phyloP scores from a whole-genome alignment of 495 filamentous ascomycete genomes.

The Jackrogersella multiformis region DNA sequence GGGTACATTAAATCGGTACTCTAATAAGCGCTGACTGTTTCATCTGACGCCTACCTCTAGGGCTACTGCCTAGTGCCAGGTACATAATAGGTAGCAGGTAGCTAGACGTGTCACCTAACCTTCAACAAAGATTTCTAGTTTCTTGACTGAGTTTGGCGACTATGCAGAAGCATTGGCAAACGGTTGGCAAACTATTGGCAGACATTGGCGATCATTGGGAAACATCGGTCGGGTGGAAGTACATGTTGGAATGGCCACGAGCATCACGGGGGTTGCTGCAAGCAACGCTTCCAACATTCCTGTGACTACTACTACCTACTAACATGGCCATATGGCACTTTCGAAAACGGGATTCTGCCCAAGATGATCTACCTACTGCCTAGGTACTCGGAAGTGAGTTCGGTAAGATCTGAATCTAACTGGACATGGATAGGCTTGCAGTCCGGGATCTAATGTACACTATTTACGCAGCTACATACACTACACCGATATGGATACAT shows the following conservation, averaged over 20 bases:
- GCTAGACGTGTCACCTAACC: too few species aligned
- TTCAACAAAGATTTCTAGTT: background rate
- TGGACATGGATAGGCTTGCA: conserved; percentile 8
- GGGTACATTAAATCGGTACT: conserved; percentile 36
- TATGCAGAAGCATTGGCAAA: background rate
- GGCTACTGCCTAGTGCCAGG: conserved; percentile 25
- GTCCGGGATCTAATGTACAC: conserved; percentile 24
- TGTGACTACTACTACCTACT: too few species aligned
- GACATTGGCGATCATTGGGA: background rate
- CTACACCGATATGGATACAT: too few species aligned
- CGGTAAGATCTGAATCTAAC: conserved; percentile 30
- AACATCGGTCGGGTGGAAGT: too few species aligned
- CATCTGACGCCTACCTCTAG: conserved; percentile 35
- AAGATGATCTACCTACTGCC: conserved; percentile 13
- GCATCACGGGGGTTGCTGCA: background rate
- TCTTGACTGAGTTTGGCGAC: conserved; percentile 6
- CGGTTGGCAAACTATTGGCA: background rate
- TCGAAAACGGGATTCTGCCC: conserved; percentile 8
- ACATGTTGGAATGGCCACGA: conserved; percentile 26
- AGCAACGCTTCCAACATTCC: conserved; percentile 23
- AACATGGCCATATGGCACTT: conserved; percentile 28
- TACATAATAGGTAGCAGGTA: too few species aligned
- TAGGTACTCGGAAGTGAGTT: conserved; percentile 1
- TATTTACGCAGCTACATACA: too few species aligned
- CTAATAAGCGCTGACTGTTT: conserved; percentile 41